Evolutionary conservation across 2,329 filamentous ascomycete species (phyloP).

Genomic region (Talaromyces sp.): DNA sequence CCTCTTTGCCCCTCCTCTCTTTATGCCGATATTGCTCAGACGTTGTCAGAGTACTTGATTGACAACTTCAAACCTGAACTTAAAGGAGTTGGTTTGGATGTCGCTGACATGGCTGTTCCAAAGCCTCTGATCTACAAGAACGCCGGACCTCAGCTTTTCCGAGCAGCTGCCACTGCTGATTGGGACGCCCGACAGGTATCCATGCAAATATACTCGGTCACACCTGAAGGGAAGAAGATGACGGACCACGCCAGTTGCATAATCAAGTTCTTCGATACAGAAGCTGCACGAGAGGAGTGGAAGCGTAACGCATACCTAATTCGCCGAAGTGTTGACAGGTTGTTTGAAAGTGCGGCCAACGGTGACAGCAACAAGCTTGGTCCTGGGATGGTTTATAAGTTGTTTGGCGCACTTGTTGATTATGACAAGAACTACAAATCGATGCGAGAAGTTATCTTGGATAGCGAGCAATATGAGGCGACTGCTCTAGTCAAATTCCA

Average conservation of each 20-base stretch:
- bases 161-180: constrained; percentile 35
- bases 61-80: constrained; percentile 34
- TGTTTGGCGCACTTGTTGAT: constrained; percentile 28
- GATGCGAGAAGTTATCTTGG: constrained; percentile 28
- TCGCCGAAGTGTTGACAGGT: constrained; percentile 21
- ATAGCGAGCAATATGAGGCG: constrained; percentile 24
- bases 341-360: constrained; percentile 20
- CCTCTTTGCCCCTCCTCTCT: constrained; percentile 19
- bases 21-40: constrained; percentile 28
- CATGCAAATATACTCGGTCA: constrained; percentile 37
- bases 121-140: constrained; percentile 57
- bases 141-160: constrained; percentile 37
- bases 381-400: constrained; percentile 26
- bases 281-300: constrained; percentile 46
- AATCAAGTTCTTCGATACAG: constrained; percentile 23
- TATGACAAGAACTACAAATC: constrained; percentile 27
- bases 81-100: constrained; percentile 30
- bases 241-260: constrained; percentile 15
- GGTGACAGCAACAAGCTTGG: constrained; percentile 20
- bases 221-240: constrained; percentile 34
- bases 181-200: constrained; percentile 33
- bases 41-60: constrained; percentile 24
- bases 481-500: constrained; percentile 33
- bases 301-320: constrained; percentile 24
- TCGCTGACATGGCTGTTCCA: constrained; percentile 35